These are phyloP conservation scores for Rhododendron henanense DNA, from an alignment of 148 eudicot species.

Conservation along the genomic window DNA sequence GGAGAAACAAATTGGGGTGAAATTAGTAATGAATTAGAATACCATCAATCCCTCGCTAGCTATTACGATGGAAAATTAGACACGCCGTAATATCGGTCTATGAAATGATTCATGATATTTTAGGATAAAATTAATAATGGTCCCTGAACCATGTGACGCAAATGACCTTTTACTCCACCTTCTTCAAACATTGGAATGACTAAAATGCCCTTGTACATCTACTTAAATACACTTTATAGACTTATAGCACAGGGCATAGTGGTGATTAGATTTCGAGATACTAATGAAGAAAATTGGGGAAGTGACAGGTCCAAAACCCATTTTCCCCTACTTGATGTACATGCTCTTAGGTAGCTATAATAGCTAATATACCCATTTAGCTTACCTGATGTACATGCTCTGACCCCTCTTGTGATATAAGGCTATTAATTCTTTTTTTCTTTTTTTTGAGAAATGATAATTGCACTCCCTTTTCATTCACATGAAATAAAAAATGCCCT, in stretches of 20 bases:
- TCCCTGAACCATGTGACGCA: not conserved
- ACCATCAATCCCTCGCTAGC: not conserved
- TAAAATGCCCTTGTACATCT: not conserved
- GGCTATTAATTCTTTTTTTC: too few relatives aligned
- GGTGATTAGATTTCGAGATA: not conserved
- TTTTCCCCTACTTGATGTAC: too few relatives aligned
- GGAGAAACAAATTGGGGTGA: not conserved
- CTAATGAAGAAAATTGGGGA: not conserved
- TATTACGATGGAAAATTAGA: not conserved
- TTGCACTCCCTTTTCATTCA: too few relatives aligned
- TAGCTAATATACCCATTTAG: too few relatives aligned
- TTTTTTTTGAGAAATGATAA: too few relatives aligned
- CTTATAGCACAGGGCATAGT: not conserved
- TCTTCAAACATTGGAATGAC: not conserved
- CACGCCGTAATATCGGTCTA: not conserved
- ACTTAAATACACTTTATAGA: not conserved
- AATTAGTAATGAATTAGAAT: not conserved
- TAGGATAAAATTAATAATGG: not conserved
- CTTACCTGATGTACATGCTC: too few relatives aligned
- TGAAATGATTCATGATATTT: not conserved
- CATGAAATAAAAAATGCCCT: too few relatives aligned
- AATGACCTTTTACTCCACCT: not conserved
- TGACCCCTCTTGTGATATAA: too few relatives aligned
- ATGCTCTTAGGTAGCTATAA: too few relatives aligned
- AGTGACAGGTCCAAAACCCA: not conserved